phyloP scores from a whole-genome alignment of 108 stramenopile species.

The Cyclotella atomus region DNA sequence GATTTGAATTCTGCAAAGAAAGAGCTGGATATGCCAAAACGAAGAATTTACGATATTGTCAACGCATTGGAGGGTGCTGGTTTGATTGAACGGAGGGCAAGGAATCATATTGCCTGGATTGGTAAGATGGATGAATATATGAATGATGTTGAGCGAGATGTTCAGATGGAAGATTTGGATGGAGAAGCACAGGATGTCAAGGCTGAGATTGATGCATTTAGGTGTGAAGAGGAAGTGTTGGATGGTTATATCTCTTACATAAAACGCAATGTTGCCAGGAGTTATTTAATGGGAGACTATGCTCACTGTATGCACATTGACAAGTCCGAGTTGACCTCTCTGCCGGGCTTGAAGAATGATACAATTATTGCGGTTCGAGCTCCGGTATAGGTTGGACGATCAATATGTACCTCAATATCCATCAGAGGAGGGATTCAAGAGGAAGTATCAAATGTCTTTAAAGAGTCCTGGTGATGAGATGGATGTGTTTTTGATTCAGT shows the following conservation, averaged over 20 bases:
- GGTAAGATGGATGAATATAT: slow-evolving; percentile 15
- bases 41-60: slow-evolving; percentile 95
- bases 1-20: slow-evolving; percentile 91
- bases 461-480: slow-evolving; percentile 66
- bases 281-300: slow-evolving; percentile 14
- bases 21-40: slow-evolving; percentile 88
- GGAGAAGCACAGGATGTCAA: no score
- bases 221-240: slow-evolving; percentile 33
- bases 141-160: no score
- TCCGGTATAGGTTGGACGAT: slow-evolving; percentile 84
- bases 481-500: slow-evolving; percentile 67
- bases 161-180: no score
- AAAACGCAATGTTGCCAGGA: slow-evolving; percentile 34
- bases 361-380: slow-evolving; percentile 92
- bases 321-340: slow-evolving; percentile 69
- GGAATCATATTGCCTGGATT: slow-evolving; percentile 91
- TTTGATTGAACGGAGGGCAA: slow-evolving; percentile 84
- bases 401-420: no score
- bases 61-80: slow-evolving; percentile 96
- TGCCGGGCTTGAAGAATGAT: slow-evolving; percentile 63
- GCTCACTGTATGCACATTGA: slow-evolving; percentile 65
- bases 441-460: slow-evolving; percentile 89
- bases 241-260: slow-evolving; percentile 51
- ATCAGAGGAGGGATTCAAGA: slow-evolving; percentile 77
- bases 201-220: slow-evolving; percentile 25